Percentiles rank a stretch among this genome's conserved stretches.
phyloP scores from a whole-genome alignment of 1,284 basidiomycete species.

The Marasmius tenuissimus region DNA sequence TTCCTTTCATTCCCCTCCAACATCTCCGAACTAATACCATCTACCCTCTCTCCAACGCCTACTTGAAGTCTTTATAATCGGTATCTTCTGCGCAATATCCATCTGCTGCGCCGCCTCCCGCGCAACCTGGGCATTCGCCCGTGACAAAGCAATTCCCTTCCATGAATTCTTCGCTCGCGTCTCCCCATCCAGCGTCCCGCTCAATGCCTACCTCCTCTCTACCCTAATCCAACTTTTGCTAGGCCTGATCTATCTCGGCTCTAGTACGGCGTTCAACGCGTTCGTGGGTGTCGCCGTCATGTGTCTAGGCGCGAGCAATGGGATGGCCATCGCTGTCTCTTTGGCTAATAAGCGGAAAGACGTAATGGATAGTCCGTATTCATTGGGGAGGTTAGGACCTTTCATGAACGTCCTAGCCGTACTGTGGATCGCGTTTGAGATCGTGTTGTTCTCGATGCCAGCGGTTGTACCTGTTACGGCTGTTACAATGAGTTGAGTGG shows the following conservation, averaged over 20 bases:
- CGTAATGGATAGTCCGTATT: constrained; percentile 43
- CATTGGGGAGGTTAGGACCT: constrained; percentile 40
- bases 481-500: constrained; percentile 46
- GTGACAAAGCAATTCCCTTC: constrained; percentile 68
- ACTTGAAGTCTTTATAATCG: constrained; percentile 48
- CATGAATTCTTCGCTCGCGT: constrained; percentile 49
- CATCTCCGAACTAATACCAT: neutral
- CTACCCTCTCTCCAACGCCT: neutral
- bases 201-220: constrained; percentile 61
- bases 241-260: constrained; percentile 54
- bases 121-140: constrained; percentile 70
- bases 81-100: constrained; percentile 57
- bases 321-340: constrained; percentile 51
- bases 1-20: neutral
- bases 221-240: constrained; percentile 54
- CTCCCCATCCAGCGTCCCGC: constrained; percentile 45
- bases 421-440: constrained; percentile 49
- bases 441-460: constrained; percentile 61
- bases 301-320: constrained; percentile 53
- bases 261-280: constrained; percentile 55
- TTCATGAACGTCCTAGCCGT: constrained; percentile 43
- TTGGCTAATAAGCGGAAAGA: constrained; percentile 37
- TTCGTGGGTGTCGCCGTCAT: constrained; percentile 57
- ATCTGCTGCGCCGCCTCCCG: constrained; percentile 67
- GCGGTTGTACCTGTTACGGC: constrained; percentile 47